phyloP scores from a whole-genome alignment of 768 basidiomycete genomes.

The Fibroporia radiculosa region DNA sequence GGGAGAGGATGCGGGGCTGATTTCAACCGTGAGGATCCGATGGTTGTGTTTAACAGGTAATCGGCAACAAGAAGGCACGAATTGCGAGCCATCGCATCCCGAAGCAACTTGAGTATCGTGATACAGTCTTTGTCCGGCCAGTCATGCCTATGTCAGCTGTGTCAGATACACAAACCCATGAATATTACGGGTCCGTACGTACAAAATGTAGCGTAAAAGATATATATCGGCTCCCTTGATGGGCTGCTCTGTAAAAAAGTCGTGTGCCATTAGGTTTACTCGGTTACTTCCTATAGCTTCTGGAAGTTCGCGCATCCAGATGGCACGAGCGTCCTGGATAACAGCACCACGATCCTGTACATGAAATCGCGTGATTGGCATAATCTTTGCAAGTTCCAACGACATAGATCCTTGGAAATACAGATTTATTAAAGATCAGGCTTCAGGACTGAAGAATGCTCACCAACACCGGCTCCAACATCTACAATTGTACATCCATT shows the following conservation, averaged over 20 bases:
- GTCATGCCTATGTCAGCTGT: constrained; percentile 5
- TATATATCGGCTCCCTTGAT: constrained; percentile 9
- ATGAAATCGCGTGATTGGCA: constrained; percentile 11
- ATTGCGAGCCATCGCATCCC: constrained; percentile 1
- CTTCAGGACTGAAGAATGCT: neutral
- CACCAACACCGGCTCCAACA: constrained; percentile 10
- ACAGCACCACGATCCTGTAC: constrained; percentile 15
- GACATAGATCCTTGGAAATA: constrained; percentile 3
- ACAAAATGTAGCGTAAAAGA: constrained; percentile 10
- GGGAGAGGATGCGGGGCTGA: constrained; percentile 7
- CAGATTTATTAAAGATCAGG: neutral
- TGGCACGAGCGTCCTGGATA: constrained; percentile 6
- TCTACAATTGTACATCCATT: constrained; percentile 9
- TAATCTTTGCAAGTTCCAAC: constrained; percentile 11
- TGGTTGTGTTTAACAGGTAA: constrained; percentile 1
- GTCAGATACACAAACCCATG: neutral
- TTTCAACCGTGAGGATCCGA: constrained; percentile 1
- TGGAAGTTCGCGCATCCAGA: constrained; percentile 7
- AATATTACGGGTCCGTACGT: neutral
- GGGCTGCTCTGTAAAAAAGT: constrained; percentile 12
- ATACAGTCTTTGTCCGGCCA: constrained; percentile 10
- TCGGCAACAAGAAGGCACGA: constrained; percentile 9
- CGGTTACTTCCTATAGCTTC: constrained; percentile 3
- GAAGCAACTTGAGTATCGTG: constrained; percentile 5
- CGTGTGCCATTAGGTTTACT: constrained; percentile 5